Conservation (phyloP, 139 green algal genomes). For the Pleodorina starrii region DNA sequence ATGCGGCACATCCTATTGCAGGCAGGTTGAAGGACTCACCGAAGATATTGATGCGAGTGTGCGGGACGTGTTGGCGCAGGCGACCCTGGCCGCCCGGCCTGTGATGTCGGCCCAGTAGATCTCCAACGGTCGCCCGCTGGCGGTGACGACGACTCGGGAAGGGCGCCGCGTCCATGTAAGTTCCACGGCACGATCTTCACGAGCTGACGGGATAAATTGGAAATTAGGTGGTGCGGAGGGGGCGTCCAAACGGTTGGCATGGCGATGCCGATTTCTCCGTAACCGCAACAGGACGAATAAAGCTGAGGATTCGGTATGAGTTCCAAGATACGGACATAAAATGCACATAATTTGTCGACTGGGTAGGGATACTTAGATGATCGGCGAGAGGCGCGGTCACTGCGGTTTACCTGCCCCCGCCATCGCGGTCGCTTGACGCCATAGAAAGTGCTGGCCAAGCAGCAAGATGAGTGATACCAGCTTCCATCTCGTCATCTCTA, state of each 20-base stretch:
- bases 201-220: background rate
- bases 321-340: no score
- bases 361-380: no score
- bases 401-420: background rate
- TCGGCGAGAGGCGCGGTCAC: background rate
- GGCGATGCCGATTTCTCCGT: no score
- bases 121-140: background rate
- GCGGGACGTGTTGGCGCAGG: background rate
- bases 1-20: no score
- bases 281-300: no score
- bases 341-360: background rate
- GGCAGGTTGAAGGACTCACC: background rate
- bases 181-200: no score
- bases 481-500: background rate
- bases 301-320: no score
- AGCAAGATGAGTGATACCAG: background rate
- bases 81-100: background rate
- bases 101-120: background rate
- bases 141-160: background rate
- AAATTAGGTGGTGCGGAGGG: no score
- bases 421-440: background rate
- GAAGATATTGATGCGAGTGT: background rate
- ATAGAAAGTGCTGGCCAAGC: no score
- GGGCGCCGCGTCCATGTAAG: no score
- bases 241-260: no score